phyloP scores from a whole-genome alignment of 768 basidiomycete genomes.

The Strobilomyces dryophilus region DNA sequence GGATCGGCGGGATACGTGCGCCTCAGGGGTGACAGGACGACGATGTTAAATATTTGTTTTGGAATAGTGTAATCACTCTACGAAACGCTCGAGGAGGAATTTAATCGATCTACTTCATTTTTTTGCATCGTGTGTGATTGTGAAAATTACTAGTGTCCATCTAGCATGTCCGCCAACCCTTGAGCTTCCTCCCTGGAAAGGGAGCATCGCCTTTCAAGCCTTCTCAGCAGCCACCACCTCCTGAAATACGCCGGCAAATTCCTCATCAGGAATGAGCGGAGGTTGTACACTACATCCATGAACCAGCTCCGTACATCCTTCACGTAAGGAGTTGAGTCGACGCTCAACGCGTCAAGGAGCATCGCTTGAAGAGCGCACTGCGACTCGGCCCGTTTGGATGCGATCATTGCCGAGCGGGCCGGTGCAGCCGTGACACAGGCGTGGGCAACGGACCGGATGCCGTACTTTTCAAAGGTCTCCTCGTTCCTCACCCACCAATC shows the following conservation, averaged over 20 bases:
- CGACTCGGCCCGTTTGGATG: neutral
- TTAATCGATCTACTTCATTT: neutral
- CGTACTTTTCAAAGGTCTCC: neutral
- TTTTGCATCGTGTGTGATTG: neutral
- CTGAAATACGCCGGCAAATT: neutral
- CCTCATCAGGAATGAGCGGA: neutral
- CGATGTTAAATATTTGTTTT: too few relatives aligned
- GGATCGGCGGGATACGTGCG: conserved; percentile 52
- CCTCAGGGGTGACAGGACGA: too few relatives aligned
- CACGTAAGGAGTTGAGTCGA: too few relatives aligned
- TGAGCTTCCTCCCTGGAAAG: neutral
- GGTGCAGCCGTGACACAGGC: conserved; percentile 1
- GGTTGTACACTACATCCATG: too few relatives aligned
- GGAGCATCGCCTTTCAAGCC: neutral
- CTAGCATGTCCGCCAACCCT: neutral
- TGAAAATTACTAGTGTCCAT: neutral
- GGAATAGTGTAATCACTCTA: neutral
- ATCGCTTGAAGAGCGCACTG: neutral
- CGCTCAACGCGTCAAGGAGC: too few relatives aligned
- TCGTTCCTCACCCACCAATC: neutral
- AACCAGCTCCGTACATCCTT: too few relatives aligned
- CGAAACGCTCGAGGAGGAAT: neutral
- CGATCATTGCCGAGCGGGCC: neutral
- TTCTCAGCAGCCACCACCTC: neutral
- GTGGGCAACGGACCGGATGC: neutral